These are phyloP conservation scores for Themeda triandra DNA, from an alignment of 176 grass and related monocot species.

Conservation along the genomic window DNA sequence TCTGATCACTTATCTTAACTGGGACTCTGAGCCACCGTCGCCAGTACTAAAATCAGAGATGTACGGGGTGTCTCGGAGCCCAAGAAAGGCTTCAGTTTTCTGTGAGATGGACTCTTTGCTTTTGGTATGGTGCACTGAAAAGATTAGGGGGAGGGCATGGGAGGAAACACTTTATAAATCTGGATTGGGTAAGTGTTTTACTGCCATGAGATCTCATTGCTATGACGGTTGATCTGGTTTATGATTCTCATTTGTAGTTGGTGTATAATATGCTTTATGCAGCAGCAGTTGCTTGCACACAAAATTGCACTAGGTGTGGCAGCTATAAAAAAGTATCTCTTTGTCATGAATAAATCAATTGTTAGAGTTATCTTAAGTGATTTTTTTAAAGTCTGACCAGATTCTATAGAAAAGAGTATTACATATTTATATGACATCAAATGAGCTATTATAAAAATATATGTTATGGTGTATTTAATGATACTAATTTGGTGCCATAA, in stretches of 20 bases:
- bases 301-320: not conserved
- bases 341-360: no score
- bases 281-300: not conserved
- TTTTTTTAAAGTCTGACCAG: not conserved
- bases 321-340: not conserved
- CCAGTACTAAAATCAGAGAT: slow-evolving; percentile 32
- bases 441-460: not conserved
- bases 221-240: slow-evolving; percentile 36
- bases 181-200: slow-evolving; percentile 33
- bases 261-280: not conserved
- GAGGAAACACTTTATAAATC: slow-evolving; percentile 41
- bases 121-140: slow-evolving; percentile 48
- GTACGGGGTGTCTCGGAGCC: slow-evolving; percentile 19
- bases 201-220: slow-evolving; percentile 27
- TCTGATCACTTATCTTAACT: slow-evolving; percentile 27
- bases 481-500: no score
- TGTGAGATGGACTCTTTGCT: slow-evolving; percentile 28
- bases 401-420: not conserved
- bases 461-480: no score
- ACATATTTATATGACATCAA: not conserved
- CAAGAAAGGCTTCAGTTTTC: slow-evolving; percentile 43
- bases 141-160: slow-evolving; percentile 36
- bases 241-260: not conserved
- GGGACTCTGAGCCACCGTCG: slow-evolving; percentile 16
- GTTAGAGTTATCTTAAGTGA: no score